phyloP scores from a whole-genome alignment of 169 alveolate species.

The Condylostoma magnum region DNA sequence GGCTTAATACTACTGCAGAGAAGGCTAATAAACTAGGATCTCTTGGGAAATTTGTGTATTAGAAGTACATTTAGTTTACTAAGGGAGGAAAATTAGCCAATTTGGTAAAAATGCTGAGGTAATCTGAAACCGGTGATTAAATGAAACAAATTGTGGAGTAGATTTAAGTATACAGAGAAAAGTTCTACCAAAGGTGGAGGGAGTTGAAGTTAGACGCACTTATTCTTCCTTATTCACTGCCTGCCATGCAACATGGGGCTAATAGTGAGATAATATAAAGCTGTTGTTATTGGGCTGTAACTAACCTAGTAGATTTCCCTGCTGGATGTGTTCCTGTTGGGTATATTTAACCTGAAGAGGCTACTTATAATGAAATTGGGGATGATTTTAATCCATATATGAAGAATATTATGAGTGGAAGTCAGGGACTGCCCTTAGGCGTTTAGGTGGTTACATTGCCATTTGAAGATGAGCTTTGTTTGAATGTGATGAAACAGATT shows the following conservation, averaged over 20 bases:
- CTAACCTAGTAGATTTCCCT: not conserved
- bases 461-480: not conserved
- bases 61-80: no score
- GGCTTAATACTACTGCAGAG: no score
- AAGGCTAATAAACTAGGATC: no score
- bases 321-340: constrained; percentile 18
- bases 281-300: not conserved
- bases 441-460: not conserved
- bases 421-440: constrained; percentile 12
- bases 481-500: constrained; percentile 7
- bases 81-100: no score
- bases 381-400: not conserved
- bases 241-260: constrained; percentile 5
- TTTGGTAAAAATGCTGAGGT: no score
- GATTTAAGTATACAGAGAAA: not conserved
- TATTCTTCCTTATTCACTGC: constrained; percentile 2
- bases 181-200: not conserved
- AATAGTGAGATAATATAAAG: not conserved
- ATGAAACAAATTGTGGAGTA: not conserved
- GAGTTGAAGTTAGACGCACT: not conserved
- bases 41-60: no score
- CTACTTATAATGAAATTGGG: not conserved
- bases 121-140: no score
- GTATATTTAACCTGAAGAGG: not conserved
- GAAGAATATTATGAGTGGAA: not conserved